These are phyloP conservation scores for Citrus australasica DNA, from an alignment of 345 rosid species.

Conservation along the genomic window DNA sequence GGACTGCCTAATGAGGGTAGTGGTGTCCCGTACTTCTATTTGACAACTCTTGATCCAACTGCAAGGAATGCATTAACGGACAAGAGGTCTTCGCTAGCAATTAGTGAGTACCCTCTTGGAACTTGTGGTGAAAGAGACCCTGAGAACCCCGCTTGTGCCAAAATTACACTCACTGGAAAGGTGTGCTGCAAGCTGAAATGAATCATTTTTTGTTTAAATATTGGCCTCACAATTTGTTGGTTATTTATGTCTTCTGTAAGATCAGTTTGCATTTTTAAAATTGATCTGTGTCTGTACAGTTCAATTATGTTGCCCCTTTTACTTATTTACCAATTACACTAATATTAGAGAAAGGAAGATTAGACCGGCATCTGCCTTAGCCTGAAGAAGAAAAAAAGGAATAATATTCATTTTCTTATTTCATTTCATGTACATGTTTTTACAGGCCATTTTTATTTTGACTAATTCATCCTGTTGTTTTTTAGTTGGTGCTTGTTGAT, in stretches of 20 bases:
- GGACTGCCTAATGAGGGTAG: constrained; percentile 60
- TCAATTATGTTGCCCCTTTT: neutral
- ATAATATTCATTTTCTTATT: neutral
- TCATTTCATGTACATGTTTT: neutral
- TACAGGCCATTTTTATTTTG: neutral
- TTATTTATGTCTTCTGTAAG: neutral
- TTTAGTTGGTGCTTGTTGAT: constrained; percentile 50
- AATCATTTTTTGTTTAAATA: neutral
- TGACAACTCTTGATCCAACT: constrained; percentile 94
- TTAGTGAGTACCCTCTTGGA: constrained; percentile 86
- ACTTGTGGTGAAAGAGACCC: constrained; percentile 91
- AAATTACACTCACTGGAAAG: constrained; percentile 89
- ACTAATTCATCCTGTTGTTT: constrained; percentile 7
- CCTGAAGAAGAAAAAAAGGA: neutral
- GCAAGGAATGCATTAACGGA: constrained; percentile 76
- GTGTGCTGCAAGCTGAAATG: constrained; percentile 26
- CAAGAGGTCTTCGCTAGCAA: constrained; percentile 65
- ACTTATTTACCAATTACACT: neutral
- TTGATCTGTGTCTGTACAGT: neutral
- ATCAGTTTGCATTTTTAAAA: neutral
- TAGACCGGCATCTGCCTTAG: too few species aligned
- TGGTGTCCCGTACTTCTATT: constrained; percentile 89
- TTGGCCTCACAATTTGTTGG: neutral
- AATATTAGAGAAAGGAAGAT: neutral
- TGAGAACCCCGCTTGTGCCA: constrained; percentile 85